These are phyloP conservation scores for Sodiomyces alkalinus DNA, from an alignment of 2,329 filamentous ascomycete species.

Conservation along the genomic window DNA sequence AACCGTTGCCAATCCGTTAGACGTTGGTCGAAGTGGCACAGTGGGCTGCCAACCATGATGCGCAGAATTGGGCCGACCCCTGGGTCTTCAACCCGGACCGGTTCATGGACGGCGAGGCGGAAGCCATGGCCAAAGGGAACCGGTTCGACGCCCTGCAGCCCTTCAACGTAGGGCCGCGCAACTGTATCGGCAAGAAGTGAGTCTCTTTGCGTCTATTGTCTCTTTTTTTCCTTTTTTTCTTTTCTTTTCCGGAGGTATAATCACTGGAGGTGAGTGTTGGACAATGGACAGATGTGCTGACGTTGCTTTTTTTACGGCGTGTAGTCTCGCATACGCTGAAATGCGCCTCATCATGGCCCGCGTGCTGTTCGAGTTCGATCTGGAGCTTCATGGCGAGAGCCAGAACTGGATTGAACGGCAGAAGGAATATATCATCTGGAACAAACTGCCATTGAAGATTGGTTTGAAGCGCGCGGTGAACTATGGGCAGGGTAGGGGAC, in stretches of 20 bases:
- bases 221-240: too few species aligned
- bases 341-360: conserved; percentile 29
- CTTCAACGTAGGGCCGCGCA: conserved; percentile 31
- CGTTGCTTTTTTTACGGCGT: too few species aligned
- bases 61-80: conserved; percentile 25
- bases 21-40: conserved; percentile 4
- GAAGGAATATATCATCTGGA: conserved; percentile 21
- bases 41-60: conserved; percentile 6
- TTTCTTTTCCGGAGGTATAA: too few species aligned
- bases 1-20: not conserved
- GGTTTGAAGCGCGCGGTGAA: conserved; percentile 1
- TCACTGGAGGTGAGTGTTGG: not conserved
- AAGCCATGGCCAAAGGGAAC: conserved; percentile 15
- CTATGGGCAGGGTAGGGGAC: too few species aligned
- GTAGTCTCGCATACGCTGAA: conserved; percentile 30
- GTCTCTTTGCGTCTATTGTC: conserved; percentile 11
- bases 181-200: conserved; percentile 35
- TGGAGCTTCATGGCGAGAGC: conserved; percentile 18
- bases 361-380: conserved; percentile 29
- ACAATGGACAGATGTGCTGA: conserved; percentile 1
- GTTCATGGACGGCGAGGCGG: conserved; percentile 14
- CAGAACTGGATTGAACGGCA: conserved; percentile 21
- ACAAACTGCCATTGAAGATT: conserved; percentile 4
- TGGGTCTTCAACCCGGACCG: conserved; percentile 30
- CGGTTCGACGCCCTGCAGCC: conserved; percentile 27